A percentile compares a stretch with the other conserved stretches of the same genome.
Evolutionary conservation across 495 filamentous ascomycete species (phyloP).

Genomic region (Talaromyces thailandensis): DNA sequence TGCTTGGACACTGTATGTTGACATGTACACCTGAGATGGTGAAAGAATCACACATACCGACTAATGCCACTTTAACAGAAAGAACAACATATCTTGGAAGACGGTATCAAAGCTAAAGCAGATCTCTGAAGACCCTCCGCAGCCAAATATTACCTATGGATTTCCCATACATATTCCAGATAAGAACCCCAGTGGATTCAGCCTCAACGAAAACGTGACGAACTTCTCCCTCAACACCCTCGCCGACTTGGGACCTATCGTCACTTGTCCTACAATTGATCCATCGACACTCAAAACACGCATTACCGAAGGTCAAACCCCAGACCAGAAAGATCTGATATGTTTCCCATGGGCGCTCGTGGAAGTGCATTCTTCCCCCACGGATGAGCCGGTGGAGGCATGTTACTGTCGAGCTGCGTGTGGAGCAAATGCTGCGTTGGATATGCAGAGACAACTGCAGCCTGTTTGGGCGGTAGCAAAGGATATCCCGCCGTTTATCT

Average conservation of each 20-base stretch:
- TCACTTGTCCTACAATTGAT: neutral
- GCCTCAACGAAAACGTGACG: neutral
- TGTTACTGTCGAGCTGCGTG: neutral
- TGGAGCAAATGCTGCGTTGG: neutral
- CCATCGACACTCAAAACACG: neutral
- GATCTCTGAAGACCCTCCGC: neutral
- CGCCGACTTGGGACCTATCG: neutral
- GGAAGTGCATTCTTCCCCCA: neutral
- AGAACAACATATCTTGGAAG: neutral
- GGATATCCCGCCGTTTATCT: neutral
- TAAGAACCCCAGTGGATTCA: neutral
- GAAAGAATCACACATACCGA: neutral
- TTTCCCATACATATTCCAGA: neutral
- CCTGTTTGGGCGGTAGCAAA: neutral
- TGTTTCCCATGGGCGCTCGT: conserved; percentile 7
- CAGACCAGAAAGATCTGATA: neutral
- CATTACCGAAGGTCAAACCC: neutral
- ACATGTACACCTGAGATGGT: neutral
- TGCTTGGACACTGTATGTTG: neutral
- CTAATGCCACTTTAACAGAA: neutral
- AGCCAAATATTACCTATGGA: conserved; percentile 2
- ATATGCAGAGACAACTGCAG: neutral
- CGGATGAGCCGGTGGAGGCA: neutral
- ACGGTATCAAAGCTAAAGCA: neutral
- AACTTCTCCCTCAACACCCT: conserved; percentile 2